phyloP scores from a whole-genome alignment of 176 grass and related monocot species.

The Triticum aestivum region IWGSC_CS_RefSeq_v2.1 NC_057801.1:127839764-127840263 shows the following conservation, averaged over 20 bases:
- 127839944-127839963: too few relatives aligned
- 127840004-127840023: background rate
- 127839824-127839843: too few relatives aligned
- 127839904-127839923: too few relatives aligned
- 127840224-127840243: slow-evolving; percentile 1
- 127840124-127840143: slow-evolving; percentile 88
- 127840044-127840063: background rate
- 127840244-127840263: slow-evolving; percentile 53
- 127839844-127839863: too few relatives aligned
- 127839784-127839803: background rate
- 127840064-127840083: background rate
- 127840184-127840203: slow-evolving; percentile 56
- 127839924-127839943: too few relatives aligned
- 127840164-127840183: slow-evolving; percentile 78
- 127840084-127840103: background rate
- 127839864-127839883: too few relatives aligned
- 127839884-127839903: too few relatives aligned
- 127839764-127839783: background rate
- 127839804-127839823: background rate
- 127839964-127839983: background rate
- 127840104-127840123: slow-evolving; percentile 58
- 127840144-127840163: slow-evolving; percentile 74
- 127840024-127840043: background rate
- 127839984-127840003: background rate
- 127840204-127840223: slow-evolving; percentile 60